Evolutionary conservation across 2,329 filamentous ascomycete genomes (phyloP).

Genomic region (Diaporthe helianthi): DNA sequence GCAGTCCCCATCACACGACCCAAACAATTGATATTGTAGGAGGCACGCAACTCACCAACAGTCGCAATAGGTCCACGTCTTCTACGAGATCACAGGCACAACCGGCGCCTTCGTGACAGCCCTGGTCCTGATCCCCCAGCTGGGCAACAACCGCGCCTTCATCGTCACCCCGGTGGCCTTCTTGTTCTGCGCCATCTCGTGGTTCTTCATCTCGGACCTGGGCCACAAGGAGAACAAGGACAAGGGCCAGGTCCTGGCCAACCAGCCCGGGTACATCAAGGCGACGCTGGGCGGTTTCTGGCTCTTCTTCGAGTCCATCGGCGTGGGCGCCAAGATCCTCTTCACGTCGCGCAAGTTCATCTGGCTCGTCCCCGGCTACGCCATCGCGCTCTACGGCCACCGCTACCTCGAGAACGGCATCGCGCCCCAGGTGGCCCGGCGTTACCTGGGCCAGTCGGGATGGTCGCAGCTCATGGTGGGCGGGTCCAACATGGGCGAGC

Average conservation of each 20-base stretch:
- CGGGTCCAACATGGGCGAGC: conserved; percentile 57
- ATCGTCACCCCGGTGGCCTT: conserved; percentile 59
- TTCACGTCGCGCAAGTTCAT: conserved; percentile 55
- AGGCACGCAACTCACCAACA: background rate
- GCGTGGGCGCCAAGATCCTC: conserved; percentile 53
- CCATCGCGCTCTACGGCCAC: conserved; percentile 56
- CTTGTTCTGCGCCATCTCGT: conserved; percentile 47
- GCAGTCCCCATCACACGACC: background rate
- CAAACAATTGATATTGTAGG: background rate
- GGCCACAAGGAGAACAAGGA: conserved; percentile 42
- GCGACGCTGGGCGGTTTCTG: conserved; percentile 48
- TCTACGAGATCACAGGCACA: conserved; percentile 57
- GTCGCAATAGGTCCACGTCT: conserved; percentile 49
- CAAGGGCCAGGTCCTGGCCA: conserved; percentile 12
- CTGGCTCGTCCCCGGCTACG: conserved; percentile 58
- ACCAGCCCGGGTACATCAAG: conserved; percentile 45
- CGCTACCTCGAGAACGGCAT: conserved; percentile 58
- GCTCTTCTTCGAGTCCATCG: conserved; percentile 54
- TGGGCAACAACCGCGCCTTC: conserved; percentile 60
- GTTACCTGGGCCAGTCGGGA: conserved; percentile 55
- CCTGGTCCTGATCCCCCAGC: conserved; percentile 55
- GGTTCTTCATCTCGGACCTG: conserved; percentile 55
- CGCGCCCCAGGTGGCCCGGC: conserved; percentile 52
- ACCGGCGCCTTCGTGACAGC: conserved; percentile 55
- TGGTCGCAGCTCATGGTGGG: conserved; percentile 59